Percentiles rank a stretch among this genome's conserved stretches.
phyloP scores from a whole-genome alignment of 768 basidiomycete genomes.

The Russula compacta region DNA sequence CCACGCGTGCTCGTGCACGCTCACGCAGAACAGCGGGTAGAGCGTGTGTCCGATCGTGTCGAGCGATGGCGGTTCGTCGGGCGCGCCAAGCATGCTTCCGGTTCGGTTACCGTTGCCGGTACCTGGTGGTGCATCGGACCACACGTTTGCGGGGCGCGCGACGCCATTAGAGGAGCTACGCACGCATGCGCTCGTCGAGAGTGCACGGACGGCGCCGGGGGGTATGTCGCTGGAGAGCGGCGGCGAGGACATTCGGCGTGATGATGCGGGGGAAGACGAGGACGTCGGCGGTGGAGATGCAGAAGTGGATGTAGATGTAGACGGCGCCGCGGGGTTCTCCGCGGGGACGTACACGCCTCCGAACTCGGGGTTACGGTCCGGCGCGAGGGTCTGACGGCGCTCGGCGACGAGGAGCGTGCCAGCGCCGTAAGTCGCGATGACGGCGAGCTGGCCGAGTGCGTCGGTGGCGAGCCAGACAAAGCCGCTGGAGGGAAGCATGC shows the following conservation, averaged over 20 bases:
- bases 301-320: too few relatives aligned
- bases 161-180: not conserved
- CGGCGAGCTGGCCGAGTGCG: conserved; percentile 46
- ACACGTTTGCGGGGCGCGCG: not conserved
- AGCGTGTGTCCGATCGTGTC: conserved; percentile 42
- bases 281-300: not conserved
- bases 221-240: not conserved
- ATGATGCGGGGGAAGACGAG: not conserved
- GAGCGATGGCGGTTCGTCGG: conserved; percentile 3
- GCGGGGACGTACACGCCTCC: conserved; percentile 12
- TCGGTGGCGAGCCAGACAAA: conserved; percentile 87
- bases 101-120: too few relatives aligned
- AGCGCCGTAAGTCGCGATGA: conserved; percentile 81
- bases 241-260: not conserved
- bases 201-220: conserved; percentile 7
- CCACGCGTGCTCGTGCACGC: conserved; percentile 83
- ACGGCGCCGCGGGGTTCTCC: not conserved
- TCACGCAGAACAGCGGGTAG: conserved; percentile 69
- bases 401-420: conserved; percentile 70
- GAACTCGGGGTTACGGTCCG: not conserved
- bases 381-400: conserved; percentile 12
- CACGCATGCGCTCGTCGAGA: not conserved
- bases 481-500: conserved; percentile 71
- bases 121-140: not conserved
- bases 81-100: not conserved